phyloP scores from a whole-genome alignment of 2,329 filamentous ascomycete species.

The Pseudogymnoascus sp. region DNA sequence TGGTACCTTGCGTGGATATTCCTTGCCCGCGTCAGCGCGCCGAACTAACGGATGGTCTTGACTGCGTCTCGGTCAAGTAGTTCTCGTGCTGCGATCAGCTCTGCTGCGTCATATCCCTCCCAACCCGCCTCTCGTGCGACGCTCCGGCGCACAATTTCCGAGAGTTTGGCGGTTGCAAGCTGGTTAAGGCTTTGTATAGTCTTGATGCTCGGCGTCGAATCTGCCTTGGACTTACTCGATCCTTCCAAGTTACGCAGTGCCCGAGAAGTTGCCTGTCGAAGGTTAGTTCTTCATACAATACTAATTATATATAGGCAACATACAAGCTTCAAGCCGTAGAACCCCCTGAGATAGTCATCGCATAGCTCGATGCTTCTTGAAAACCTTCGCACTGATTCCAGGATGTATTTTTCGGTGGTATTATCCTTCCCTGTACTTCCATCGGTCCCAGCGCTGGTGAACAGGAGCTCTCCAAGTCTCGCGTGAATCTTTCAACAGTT shows the following conservation, averaged over 20 bases:
- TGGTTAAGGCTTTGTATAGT: slow-evolving; percentile 63
- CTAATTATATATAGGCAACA: slow-evolving; percentile 20
- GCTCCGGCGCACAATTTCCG: slow-evolving; percentile 63
- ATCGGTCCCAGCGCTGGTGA: slow-evolving; percentile 52
- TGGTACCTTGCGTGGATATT: slow-evolving; percentile 18
- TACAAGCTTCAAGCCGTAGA: slow-evolving; percentile 82
- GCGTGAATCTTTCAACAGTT: slow-evolving; percentile 63
- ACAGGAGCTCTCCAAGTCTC: slow-evolving; percentile 72
- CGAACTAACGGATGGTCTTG: slow-evolving; percentile 21
- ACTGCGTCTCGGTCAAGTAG: slow-evolving; percentile 25
- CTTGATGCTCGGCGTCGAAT: slow-evolving; percentile 43
- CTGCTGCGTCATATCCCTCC: slow-evolving; percentile 63
- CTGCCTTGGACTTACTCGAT: not conserved
- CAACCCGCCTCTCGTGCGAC: slow-evolving; percentile 54
- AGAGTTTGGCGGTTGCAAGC: slow-evolving; percentile 63
- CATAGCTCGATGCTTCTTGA: slow-evolving; percentile 88
- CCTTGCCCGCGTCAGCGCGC: not conserved
- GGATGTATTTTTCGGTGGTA: slow-evolving; percentile 43
- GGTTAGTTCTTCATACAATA: slow-evolving; percentile 8
- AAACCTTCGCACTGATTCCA: slow-evolving; percentile 74
- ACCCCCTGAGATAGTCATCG: slow-evolving; percentile 83
- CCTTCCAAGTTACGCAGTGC: slow-evolving; percentile 12
- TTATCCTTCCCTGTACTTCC: slow-evolving; percentile 31
- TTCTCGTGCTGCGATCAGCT: slow-evolving; percentile 63
- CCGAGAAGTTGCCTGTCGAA: slow-evolving; percentile 27